Evolutionary conservation across 768 basidiomycete genomes (phyloP).

Genomic region (Melanogaster broomeanus): DNA sequence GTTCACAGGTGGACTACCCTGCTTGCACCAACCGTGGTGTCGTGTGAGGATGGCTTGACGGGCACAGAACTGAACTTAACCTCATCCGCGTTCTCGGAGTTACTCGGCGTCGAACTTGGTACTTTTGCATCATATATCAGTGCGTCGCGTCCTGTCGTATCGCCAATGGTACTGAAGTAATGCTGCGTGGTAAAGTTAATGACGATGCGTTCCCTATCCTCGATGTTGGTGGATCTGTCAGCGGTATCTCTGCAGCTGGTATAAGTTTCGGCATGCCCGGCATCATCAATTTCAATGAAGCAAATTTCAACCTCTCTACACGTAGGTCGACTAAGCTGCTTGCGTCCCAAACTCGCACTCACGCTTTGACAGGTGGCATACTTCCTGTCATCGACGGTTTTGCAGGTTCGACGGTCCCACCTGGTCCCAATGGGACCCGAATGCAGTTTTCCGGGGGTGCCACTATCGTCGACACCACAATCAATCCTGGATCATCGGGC

Average conservation of each 20-base stretch:
- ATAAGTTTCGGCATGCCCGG: conserved; percentile 7
- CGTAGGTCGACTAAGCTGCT: neutral
- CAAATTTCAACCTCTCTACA: conserved; percentile 17
- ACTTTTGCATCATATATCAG: neutral
- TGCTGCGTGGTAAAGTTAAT: too few species aligned
- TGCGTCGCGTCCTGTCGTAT: neutral
- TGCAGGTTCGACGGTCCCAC: neutral
- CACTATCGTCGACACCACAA: neutral
- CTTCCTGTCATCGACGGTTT: conserved; percentile 2
- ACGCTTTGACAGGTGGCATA: conserved; percentile 4
- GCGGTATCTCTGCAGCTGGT: conserved; percentile 15
- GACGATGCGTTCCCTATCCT: conserved; percentile 14
- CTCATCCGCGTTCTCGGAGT: conserved; percentile 8
- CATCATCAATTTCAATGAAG: conserved; percentile 17
- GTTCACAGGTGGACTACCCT: conserved; percentile 13
- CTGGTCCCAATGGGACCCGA: too few species aligned
- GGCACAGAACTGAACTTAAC: conserved; percentile 9
- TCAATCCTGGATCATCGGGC: neutral
- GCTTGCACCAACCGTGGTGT: conserved; percentile 5
- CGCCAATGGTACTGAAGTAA: neutral
- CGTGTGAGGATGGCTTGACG: neutral
- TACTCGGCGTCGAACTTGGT: neutral
- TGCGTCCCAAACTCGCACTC: neutral
- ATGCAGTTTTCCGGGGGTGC: too few species aligned
- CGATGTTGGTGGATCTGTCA: conserved; percentile 11